Evolutionary conservation across 192 early-diverging fungal species (phyloP).

Genomic region (Diversispora eburnea): DNA sequence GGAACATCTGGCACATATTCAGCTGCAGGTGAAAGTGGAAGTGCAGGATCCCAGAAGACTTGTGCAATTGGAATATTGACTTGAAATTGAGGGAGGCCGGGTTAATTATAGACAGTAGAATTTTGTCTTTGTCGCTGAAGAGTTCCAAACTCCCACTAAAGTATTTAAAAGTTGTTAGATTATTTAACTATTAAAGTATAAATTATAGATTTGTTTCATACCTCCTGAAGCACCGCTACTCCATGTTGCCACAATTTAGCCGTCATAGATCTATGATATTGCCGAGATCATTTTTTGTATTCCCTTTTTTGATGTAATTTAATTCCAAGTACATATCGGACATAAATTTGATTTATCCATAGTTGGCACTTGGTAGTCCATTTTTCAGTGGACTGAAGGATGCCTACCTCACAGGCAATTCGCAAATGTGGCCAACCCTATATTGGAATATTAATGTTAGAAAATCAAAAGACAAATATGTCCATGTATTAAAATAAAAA

Average conservation of each 20-base stretch:
- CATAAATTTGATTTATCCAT: too few species aligned
- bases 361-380: too few species aligned
- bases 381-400: too few species aligned
- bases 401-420: too few species aligned
- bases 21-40: conserved; percentile 1
- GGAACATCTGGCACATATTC: not conserved
- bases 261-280: too few species aligned
- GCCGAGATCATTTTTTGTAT: too few species aligned
- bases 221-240: not conserved
- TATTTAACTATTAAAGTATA: conserved; percentile 20
- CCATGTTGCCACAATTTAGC: not conserved
- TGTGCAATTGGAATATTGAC: conserved; percentile 22
- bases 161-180: conserved; percentile 18
- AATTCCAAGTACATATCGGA: conserved; percentile 16
- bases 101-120: conserved; percentile 17
- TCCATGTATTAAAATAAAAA: conserved; percentile 14
- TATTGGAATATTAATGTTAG: not conserved
- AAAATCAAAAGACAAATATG: conserved; percentile 24
- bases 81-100: conserved; percentile 20
- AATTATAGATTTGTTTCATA: conserved; percentile 19
- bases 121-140: conserved; percentile 1
- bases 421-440: not conserved
- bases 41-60: conserved; percentile 20
- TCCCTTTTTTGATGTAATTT: conserved; percentile 17
- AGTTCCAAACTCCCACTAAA: conserved; percentile 21